These are phyloP conservation scores for Oryza meyeriana DNA, from an alignment of 176 grass and related monocot species.

Conservation along the genomic window DNA sequence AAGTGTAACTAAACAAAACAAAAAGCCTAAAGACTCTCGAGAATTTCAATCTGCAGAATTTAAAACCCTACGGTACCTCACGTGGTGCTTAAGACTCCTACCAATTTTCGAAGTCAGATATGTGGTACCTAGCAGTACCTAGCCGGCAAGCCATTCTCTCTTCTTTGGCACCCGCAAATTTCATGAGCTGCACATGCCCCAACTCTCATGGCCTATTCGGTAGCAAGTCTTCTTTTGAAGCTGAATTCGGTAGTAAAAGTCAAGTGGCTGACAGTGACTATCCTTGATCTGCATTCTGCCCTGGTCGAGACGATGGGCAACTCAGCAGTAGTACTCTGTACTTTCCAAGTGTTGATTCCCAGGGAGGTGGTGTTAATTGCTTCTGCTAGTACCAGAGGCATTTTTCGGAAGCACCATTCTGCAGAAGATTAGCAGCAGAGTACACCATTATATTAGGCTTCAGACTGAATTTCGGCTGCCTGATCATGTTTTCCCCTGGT, in stretches of 20 bases:
- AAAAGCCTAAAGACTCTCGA: no score
- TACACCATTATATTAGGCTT: background rate
- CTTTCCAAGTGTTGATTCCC: background rate
- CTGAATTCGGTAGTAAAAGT: no score
- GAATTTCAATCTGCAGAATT: no score
- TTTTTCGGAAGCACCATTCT: background rate
- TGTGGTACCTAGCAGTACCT: no score
- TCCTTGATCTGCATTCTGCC: background rate
- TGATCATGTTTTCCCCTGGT: background rate
- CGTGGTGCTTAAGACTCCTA: background rate
- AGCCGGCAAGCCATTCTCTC: background rate
- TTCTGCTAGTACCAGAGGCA: background rate
- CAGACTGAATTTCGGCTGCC: background rate
- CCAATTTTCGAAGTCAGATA: background rate
- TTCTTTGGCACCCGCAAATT: background rate
- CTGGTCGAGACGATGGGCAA: background rate
- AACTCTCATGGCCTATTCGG: background rate
- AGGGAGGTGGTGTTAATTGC: slow-evolving; percentile 5
- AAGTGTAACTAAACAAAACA: no score
- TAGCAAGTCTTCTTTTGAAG: no score
- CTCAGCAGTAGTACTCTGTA: background rate
- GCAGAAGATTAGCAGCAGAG: background rate
- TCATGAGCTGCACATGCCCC: background rate
- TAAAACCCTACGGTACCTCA: background rate
- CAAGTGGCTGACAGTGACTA: background rate